phyloP scores from a whole-genome alignment of 2,329 filamentous ascomycete species.

The Fusarium subtropicale region DNA sequence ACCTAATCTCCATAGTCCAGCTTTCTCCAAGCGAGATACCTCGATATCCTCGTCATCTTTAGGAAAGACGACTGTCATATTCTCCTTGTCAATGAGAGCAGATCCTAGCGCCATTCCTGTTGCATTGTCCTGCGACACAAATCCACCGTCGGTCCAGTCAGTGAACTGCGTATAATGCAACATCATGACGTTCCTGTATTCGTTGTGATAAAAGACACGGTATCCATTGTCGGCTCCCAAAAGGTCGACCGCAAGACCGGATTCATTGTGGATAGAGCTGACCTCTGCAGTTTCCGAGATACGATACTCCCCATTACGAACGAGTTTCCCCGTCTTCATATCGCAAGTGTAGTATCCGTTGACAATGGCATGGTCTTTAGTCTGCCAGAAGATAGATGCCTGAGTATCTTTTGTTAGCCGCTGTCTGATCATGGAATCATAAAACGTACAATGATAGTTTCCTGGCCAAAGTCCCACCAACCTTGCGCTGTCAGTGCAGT shows the following conservation, averaged over 20 bases:
- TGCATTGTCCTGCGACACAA: conserved; percentile 6
- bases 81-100: not conserved
- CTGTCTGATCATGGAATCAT: accelerated
- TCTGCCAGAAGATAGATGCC: conserved; percentile 14
- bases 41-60: not conserved
- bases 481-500: conserved; percentile 6
- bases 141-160: conserved; percentile 4
- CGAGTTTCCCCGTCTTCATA: conserved; percentile 4
- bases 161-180: not conserved
- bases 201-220: conserved; percentile 11
- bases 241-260: not conserved
- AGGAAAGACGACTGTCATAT: conserved; percentile 5
- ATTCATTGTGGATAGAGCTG: conserved; percentile 2
- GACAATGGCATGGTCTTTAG: not conserved
- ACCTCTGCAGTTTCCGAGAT: conserved; percentile 1
- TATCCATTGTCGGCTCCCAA: not conserved
- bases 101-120: conserved; percentile 10
- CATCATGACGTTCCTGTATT: not conserved
- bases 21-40: not conserved
- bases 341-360: conserved; percentile 8
- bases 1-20: conserved; percentile 3
- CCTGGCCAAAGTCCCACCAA: not conserved
- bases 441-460: not conserved
- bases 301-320: not conserved
- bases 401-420: not conserved